Conservation (phyloP, 345 rosid genomes). For the Microthlaspi erraticum region DNA sequence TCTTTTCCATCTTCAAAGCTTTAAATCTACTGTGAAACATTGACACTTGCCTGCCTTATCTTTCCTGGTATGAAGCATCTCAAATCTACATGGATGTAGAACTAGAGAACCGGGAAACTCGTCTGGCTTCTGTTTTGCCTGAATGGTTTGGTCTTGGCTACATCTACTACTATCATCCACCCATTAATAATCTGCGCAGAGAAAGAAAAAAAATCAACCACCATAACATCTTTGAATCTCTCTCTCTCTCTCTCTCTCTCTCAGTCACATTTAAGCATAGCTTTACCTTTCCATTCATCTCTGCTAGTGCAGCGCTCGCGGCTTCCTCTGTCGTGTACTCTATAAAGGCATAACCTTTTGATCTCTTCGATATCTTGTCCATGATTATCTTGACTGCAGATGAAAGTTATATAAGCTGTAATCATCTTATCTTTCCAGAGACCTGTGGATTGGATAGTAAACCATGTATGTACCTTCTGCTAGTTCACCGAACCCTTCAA, state of each 20-base stretch:
- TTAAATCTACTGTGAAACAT: slow-evolving; percentile 13
- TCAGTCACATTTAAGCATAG: too few relatives aligned
- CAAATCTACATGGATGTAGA: background rate
- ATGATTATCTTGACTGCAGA: slow-evolving; percentile 82
- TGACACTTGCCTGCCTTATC: background rate
- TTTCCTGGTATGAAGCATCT: slow-evolving; percentile 18
- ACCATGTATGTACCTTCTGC: slow-evolving; percentile 66
- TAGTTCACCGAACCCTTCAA: slow-evolving; percentile 88
- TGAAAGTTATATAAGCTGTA: background rate
- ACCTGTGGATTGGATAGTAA: background rate
- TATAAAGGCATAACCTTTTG: slow-evolving; percentile 90
- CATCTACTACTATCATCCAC: slow-evolving; percentile 98
- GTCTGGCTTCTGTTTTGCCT: slow-evolving; percentile 47
- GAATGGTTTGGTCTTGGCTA: slow-evolving; percentile 68
- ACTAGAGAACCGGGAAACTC: slow-evolving; percentile 19
- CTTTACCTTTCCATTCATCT: slow-evolving; percentile 94
- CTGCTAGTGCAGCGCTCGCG: slow-evolving; percentile 81
- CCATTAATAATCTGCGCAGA: slow-evolving; percentile 86
- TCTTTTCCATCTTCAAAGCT: background rate
- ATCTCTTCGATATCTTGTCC: slow-evolving; percentile 97
- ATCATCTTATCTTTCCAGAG: slow-evolving; percentile 1
- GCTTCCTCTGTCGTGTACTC: slow-evolving; percentile 95
- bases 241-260: background rate
- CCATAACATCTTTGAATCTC: slow-evolving; percentile 17
- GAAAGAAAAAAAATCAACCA: too few relatives aligned